A percentile compares a stretch with the other conserved stretches of the same genome.
phyloP scores from a whole-genome alignment of 768 basidiomycete genomes.

The Naematelia aurantialba region DNA sequence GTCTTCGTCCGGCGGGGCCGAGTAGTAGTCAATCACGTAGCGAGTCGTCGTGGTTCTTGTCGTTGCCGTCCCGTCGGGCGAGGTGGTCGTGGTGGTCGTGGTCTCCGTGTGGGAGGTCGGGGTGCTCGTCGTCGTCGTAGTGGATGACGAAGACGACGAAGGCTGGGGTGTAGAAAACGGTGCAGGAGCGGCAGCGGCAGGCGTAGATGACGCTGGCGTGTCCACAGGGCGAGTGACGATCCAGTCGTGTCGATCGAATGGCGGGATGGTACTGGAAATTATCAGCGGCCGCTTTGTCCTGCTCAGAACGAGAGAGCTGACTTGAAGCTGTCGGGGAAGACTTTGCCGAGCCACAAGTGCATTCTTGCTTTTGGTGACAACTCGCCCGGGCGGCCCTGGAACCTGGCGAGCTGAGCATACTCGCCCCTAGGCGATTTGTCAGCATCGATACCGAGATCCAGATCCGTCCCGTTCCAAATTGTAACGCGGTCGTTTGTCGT shows the following conservation, averaged over 20 bases:
- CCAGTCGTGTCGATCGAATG: conserved; percentile 99
- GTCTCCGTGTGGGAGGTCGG: conserved; percentile 6
- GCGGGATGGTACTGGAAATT: conserved; percentile 71
- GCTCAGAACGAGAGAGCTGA: conserved; percentile 51
- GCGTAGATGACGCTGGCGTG: conserved; percentile 1
- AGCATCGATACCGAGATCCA: not conserved
- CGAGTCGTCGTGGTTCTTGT: conserved; percentile 52
- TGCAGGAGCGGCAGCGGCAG: not conserved
- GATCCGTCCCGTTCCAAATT: not conserved
- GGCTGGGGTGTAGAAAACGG: not conserved
- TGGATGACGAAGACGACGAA: conserved; percentile 14
- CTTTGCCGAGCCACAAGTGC: conserved; percentile 78
- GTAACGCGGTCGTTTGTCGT: not conserved
- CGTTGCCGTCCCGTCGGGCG: conserved; percentile 5
- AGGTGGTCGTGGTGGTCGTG: conserved; percentile 12
- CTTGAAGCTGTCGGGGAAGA: conserved; percentile 88
- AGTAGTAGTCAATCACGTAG: conserved; percentile 98
- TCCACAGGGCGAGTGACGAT: conserved; percentile 67
- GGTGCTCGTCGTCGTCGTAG: conserved; percentile 55
- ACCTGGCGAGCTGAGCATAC: conserved; percentile 70
- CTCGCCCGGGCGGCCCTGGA: conserved; percentile 86
- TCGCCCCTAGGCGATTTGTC: conserved; percentile 55
- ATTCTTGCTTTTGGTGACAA: conserved; percentile 90
- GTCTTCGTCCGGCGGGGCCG: conserved; percentile 79
- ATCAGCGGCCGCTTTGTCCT: not conserved